A percentile compares a stretch with the other conserved stretches of the same genome.
Conservation (phyloP, 768 basidiomycete genomes). For the Suillus subaureus region DNA sequence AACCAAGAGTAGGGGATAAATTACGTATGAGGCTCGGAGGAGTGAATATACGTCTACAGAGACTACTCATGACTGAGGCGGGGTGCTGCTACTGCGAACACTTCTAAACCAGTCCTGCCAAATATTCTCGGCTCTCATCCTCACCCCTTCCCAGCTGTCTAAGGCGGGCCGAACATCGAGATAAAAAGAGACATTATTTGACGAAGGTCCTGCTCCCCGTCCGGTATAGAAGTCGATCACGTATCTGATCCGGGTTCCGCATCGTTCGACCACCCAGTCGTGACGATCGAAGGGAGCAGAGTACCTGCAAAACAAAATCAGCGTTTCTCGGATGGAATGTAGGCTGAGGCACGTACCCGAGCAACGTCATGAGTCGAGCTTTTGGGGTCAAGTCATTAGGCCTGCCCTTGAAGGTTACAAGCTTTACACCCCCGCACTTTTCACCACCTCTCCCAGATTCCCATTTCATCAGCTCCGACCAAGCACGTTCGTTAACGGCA, state of each 20-base stretch:
- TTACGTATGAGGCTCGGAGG: not conserved
- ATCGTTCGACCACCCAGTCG: constrained; percentile 96
- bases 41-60: constrained; percentile 14
- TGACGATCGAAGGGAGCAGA: constrained; percentile 94
- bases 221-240: constrained; percentile 99
- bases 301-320: constrained; percentile 56
- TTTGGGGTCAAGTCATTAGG: constrained; percentile 80
- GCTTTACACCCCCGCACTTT: constrained; percentile 75
- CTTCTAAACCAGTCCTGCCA: constrained; percentile 43
- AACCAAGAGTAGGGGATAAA: not conserved
- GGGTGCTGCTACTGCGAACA: constrained; percentile 21
- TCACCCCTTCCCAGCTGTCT: constrained; percentile 92
- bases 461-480: constrained; percentile 83
- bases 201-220: constrained; percentile 45
- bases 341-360: constrained; percentile 64
- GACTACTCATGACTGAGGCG: constrained; percentile 14
- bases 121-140: constrained; percentile 71
- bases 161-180: constrained; percentile 93
- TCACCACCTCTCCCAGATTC: constrained; percentile 81
- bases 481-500: constrained; percentile 95
- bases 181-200: constrained; percentile 78
- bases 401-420: constrained; percentile 90
- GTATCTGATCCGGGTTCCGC: constrained; percentile 87
- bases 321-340: constrained; percentile 1
- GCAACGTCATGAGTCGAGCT: constrained; percentile 77